A percentile compares a stretch with the other conserved stretches of the same genome.
Evolutionary conservation across 2,329 filamentous ascomycete species (phyloP).

Genomic region (Nothopassalora personata): DNA sequence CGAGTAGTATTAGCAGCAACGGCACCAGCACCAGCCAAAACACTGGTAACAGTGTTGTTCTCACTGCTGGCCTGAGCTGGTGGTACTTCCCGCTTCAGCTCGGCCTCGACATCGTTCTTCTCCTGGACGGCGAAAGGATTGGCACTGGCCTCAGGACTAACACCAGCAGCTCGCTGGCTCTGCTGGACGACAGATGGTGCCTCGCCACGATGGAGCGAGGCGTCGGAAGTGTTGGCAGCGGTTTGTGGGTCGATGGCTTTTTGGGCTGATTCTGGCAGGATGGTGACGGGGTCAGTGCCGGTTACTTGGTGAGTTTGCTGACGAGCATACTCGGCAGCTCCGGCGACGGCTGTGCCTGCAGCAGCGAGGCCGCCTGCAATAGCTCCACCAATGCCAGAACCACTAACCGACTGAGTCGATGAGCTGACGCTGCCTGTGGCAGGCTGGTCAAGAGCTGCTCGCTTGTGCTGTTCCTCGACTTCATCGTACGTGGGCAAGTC

Average conservation of each 20-base stretch:
- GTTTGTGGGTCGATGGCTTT: slow-evolving; percentile 36
- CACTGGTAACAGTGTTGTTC: neutral
- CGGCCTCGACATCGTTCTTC: slow-evolving; percentile 56
- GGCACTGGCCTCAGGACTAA: slow-evolving; percentile 62
- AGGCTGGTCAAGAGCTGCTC: slow-evolving; percentile 19
- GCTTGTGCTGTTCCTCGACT: slow-evolving; percentile 60
- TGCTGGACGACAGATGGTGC: slow-evolving; percentile 63
- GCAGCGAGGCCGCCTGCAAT: slow-evolving; percentile 25
- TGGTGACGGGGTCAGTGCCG: slow-evolving; percentile 47
- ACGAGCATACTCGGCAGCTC: slow-evolving; percentile 33
- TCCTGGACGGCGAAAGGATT: slow-evolving; percentile 49
- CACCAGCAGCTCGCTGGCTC: slow-evolving; percentile 62
- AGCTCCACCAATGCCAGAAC: neutral
- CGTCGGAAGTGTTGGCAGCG: neutral
- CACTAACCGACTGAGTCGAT: neutral
- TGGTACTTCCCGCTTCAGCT: slow-evolving; percentile 62
- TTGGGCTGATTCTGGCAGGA: slow-evolving; percentile 38
- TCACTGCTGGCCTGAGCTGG: slow-evolving; percentile 6
- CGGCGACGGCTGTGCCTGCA: slow-evolving; percentile 38
- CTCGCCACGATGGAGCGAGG: slow-evolving; percentile 8
- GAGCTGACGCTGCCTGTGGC: neutral
- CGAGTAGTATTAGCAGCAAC: slow-evolving; percentile 37
- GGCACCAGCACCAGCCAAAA: slow-evolving; percentile 23
- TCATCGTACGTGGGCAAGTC: neutral
- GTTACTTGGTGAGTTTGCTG: slow-evolving; percentile 38